Evolutionary conservation across 129 eudicot species (phyloP), one percentile per base, ranked within the genome.

Genomic region (Dittrichia graveolens): DNA sequence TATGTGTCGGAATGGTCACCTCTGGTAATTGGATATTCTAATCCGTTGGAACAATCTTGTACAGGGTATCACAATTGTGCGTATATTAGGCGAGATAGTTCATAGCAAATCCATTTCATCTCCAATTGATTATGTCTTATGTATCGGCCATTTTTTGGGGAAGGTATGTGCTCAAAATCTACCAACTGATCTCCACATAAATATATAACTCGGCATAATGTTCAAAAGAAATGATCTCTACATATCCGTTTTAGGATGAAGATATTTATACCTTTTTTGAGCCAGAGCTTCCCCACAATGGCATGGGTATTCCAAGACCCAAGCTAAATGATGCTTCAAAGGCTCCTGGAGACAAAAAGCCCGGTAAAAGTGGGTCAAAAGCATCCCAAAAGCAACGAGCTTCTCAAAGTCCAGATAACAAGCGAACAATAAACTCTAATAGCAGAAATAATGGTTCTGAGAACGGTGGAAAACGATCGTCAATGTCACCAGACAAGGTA

Each of bases 51-150:
- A 45, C 54, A 2, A 37, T 68, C 38, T 50, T 41, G 9, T 55
- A 71, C 87, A 94, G 95, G 98, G 98, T 44, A 86, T 95, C 14
- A 95, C 95, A n/a, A 88, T 91, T 40, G 95, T 88, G 69, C 95
- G 92, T 38, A 88, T 88, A 63, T 56, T 91, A 67, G 97, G 97
- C 37, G 95, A 91, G 78, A 88, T 91, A 11, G 90, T 91, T 62
- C 97, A 85, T 66, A 88, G 90, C 76, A 88, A 88, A 84, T 82
- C 90, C 43, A 85, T 88, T 74, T 78, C 80, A 7, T 65, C 88
- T 2, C 95, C 97, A 13, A 91, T 91, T 13, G 97, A 91, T 69
- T 88, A 79, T 65, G 95, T 88, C 72, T 19, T 91, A 48, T 88
- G 97, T 72, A 13, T 84, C 12, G 95, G 97, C 47, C 95, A 91